Evolutionary conservation across 192 early-diverging fungal species (phyloP), one percentile per base, ranked within the genome.

Genomic region (Tieghemiomyces parasiticus): DNA sequence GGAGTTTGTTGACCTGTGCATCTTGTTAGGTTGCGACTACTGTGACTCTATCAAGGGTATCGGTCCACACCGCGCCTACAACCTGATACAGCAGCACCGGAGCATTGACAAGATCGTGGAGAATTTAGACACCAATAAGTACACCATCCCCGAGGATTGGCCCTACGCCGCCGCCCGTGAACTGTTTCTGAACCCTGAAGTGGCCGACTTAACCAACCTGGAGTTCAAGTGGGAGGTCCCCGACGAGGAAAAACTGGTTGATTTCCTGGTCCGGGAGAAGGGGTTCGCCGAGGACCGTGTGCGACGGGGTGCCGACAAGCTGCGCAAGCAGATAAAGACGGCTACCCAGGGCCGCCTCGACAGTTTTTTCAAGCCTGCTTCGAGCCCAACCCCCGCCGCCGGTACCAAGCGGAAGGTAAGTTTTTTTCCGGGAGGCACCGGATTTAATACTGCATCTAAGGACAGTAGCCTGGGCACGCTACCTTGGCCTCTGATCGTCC

Each of bases 1-100:
- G 12, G 76, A 94, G 82, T 95, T 99, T 59, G 90, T 95, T n/a
- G 95, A 99, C 63, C 67, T 99, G 50, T 96, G 93, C 70, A 95
- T 99, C 60, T 65, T 99, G 48, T 74, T 99, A 25, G 95, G 95
- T 53, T 99, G 95, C 72, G 95, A 99, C 67, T 99, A 99, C 71
- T 91, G 88, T 59, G 92, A 95, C 59, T 86, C 85, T 26, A 95
- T 99, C 69, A 85, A 81, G 56, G 92, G 93, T 2, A 85, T 99
- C 60, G 95, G 95, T 1, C 92, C 92, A 26, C 79, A 81, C 35
- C 78, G 84, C 3, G 95, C 92, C 0, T 77, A 87, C n/a, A 67
- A 74, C 33, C 62, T 90, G 38, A 94, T 99, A 53, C 84, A 83
- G 61, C 85, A 94, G 64, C 86, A 93, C 68, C 79, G 79, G 56